Evolutionary conservation across 306 rosid genomes (phyloP), one percentile per base, ranked within the genome.

Genomic region (Lathyrus oleraceus): DNA sequence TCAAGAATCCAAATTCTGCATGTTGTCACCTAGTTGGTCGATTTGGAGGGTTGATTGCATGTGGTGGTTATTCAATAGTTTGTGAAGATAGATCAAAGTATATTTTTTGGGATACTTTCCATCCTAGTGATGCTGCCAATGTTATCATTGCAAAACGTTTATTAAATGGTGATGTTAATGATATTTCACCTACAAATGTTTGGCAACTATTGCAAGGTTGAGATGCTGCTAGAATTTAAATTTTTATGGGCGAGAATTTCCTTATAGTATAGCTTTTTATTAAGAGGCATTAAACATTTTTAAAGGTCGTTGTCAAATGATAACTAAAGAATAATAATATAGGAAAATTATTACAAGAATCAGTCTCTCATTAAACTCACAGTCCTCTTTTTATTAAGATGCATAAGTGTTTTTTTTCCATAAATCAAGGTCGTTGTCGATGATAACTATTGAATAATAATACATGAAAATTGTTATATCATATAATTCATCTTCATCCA

Each of bases 61-160:
- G 96, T 69, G 72, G 62, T 28, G 66, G 87, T 12, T 10, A 39
- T 35, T 86, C 97, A 9, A 77, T 65, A 71, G 82, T 86, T 40
- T 91, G 96, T 38, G 62, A 5, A 40, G 87, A 88, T 54, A 74
- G 89, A 56, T 81, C 85, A 4, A 85, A 87, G 79, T 81, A 81
- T 20, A 83, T 88, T 75, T 91, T 85, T 62, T 91, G 93, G 93
- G 96, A 88, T 47, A 70, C 89, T 59, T 86, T 17, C 48, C 95
- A 91, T 82, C 90, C 96, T 8, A 71, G 87, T 58, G 91, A 85
- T 28, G 90, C 97, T 64, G 53, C 87, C 15, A 88, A 85, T 61
- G 52, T 72, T 14, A 68, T 85, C 39, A 51, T 83, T 8, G 87
- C 92, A 21, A 25, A 73, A 20, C 85, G 85, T 58, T 82, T 86